A percentile compares a stretch with the other conserved stretches of the same genome.
These are phyloP conservation scores for Trichoderma guizhouense DNA, from an alignment of 2,329 filamentous ascomycete genomes.

Conservation along the genomic window DNA sequence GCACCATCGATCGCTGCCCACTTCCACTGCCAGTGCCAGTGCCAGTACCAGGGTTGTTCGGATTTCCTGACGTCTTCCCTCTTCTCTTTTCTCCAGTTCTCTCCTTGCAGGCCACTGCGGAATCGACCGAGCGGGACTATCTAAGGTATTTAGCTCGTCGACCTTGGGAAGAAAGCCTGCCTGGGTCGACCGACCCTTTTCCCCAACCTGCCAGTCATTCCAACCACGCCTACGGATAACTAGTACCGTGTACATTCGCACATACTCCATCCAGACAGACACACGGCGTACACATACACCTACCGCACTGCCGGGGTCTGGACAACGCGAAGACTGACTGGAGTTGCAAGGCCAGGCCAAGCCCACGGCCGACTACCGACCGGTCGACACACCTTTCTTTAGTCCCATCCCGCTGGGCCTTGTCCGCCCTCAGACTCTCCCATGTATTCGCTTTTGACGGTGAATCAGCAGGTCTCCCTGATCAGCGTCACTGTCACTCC, in stretches of 20 bases:
- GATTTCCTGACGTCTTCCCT: neutral
- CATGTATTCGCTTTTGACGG: constrained; percentile 58
- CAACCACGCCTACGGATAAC: neutral
- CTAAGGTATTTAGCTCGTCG: neutral
- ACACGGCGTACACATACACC: neutral
- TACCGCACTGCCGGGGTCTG: constrained; percentile 16
- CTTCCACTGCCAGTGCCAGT: neutral
- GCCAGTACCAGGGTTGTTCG: neutral
- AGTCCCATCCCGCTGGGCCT: constrained; percentile 20
- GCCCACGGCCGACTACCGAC: constrained; percentile 14
- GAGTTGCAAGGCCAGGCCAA: neutral
- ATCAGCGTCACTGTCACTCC: constrained; percentile 58
- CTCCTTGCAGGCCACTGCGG: constrained; percentile 10
- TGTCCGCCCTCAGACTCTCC: constrained; percentile 24
- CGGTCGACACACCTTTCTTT: constrained; percentile 9
- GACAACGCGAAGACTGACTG: neutral
- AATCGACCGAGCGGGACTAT: constrained; percentile 12
- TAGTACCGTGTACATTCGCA: neutral
- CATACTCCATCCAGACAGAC: neutral
- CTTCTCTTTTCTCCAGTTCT: neutral
- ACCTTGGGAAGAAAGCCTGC: constrained; percentile 1
- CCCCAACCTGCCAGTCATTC: neutral
- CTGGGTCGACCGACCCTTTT: neutral
- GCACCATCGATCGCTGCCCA: constrained; percentile 7
- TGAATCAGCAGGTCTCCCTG: constrained; percentile 60